Percentiles rank a stretch among this genome's conserved stretches.
These are phyloP conservation scores for Fusarium sp. DNA, from an alignment of 2,329 filamentous ascomycete species.

Conservation along the genomic window DNA sequence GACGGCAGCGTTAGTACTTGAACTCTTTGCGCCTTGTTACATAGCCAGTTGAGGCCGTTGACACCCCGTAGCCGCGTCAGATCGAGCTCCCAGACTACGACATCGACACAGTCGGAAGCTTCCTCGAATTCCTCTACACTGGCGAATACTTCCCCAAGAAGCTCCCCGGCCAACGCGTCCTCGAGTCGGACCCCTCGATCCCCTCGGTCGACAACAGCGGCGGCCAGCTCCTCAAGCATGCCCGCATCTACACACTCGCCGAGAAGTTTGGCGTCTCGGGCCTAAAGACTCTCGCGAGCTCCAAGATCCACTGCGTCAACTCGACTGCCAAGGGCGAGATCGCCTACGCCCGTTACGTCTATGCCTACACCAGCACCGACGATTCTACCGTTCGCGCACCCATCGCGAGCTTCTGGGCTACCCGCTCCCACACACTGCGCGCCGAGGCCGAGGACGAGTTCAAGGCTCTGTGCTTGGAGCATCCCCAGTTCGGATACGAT, in stretches of 20 bases:
- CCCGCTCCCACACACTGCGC: slow-evolving; percentile 75
- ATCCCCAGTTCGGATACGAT: slow-evolving; percentile 92
- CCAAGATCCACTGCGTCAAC: slow-evolving; percentile 92
- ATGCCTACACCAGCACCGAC: slow-evolving; percentile 34
- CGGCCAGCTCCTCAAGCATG: slow-evolving; percentile 86
- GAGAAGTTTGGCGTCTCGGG: slow-evolving; percentile 77
- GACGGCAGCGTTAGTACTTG: slow-evolving; percentile 60
- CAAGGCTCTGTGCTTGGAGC: slow-evolving; percentile 85
- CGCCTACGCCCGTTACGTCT: slow-evolving; percentile 79
- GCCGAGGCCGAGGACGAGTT: slow-evolving; percentile 90
- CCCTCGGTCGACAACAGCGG: slow-evolving; percentile 81
- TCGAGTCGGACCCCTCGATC: slow-evolving; percentile 76
- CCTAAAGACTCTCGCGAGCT: slow-evolving; percentile 82
- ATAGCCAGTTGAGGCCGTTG: neutral
- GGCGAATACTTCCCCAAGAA: slow-evolving; percentile 77
- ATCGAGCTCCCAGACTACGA: slow-evolving; percentile 69
- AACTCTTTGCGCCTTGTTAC: neutral
- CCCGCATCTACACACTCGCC: slow-evolving; percentile 88
- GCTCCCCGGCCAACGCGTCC: slow-evolving; percentile 69
- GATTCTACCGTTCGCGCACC: slow-evolving; percentile 39
- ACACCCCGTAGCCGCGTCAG: slow-evolving; percentile 64
- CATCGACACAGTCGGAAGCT: slow-evolving; percentile 51
- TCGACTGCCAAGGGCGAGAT: slow-evolving; percentile 92
- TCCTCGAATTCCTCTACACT: slow-evolving; percentile 57
- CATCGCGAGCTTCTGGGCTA: slow-evolving; percentile 43